Conservation (phyloP, 352 stramenopile species). For the Pythium brassicae region DNA sequence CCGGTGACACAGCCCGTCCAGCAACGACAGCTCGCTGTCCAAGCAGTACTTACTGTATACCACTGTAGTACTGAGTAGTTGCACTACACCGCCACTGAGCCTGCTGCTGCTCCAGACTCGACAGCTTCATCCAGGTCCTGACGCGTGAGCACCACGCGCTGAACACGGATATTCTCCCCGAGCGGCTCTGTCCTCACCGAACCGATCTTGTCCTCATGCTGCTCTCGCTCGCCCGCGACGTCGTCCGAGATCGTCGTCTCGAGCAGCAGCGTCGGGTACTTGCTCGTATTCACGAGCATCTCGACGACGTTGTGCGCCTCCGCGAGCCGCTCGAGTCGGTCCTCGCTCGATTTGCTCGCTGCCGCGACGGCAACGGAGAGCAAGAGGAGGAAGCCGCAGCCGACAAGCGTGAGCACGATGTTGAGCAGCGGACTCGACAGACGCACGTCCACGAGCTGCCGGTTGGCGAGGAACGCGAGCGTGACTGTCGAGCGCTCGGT, state of each 20-base stretch:
- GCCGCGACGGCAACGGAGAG: not conserved
- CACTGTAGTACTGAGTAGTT: too few relatives aligned
- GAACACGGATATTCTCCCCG: not conserved
- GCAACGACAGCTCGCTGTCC: too few relatives aligned
- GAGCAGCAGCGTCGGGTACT: slow-evolving; percentile 3
- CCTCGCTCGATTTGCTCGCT: not conserved
- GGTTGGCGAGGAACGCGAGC: slow-evolving; percentile 13
- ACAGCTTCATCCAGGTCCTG: not conserved
- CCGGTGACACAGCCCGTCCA: too few relatives aligned
- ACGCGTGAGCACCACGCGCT: not conserved
- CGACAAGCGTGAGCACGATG: slow-evolving; percentile 4
- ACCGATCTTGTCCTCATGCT: not conserved
- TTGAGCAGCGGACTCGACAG: slow-evolving; percentile 9
- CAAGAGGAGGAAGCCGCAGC: slow-evolving; percentile 2
- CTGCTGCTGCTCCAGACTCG: too few relatives aligned
- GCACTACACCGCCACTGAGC: not conserved
- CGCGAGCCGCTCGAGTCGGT: not conserved
- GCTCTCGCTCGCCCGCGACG: not conserved
- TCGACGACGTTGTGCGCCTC: slow-evolving; percentile 5
- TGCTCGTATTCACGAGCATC: not conserved
- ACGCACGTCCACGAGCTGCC: slow-evolving; percentile 5
- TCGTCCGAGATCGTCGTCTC: slow-evolving; percentile 1
- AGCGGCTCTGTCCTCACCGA: not conserved
- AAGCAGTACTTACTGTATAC: too few relatives aligned
- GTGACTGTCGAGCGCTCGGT: not conserved